Conservation (phyloP, 1,284 basidiomycete species). For the Jaminaea rosea region DNA sequence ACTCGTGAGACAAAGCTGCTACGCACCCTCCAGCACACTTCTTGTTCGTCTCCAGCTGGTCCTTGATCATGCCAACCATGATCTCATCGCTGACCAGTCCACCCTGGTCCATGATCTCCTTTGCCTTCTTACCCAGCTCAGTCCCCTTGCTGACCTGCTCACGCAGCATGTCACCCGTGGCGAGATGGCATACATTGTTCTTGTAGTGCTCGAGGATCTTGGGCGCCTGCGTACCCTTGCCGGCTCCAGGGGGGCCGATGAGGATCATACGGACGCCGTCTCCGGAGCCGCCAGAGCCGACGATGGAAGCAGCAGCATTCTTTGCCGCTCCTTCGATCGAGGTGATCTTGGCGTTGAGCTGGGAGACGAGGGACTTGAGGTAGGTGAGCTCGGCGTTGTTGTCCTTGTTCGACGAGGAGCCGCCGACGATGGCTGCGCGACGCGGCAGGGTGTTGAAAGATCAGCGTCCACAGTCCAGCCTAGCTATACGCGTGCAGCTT, state of each 20-base stretch:
- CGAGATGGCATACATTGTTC: slow-evolving; percentile 83
- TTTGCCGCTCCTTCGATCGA: slow-evolving; percentile 17
- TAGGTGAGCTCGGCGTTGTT: slow-evolving; percentile 43
- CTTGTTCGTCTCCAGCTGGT: slow-evolving; percentile 87
- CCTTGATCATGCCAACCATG: slow-evolving; percentile 94
- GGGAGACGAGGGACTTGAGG: slow-evolving; percentile 41
- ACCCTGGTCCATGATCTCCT: slow-evolving; percentile 92
- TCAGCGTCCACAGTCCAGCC: neutral
- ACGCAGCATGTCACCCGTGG: slow-evolving; percentile 95
- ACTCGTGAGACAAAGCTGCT: neutral
- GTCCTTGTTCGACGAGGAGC: neutral
- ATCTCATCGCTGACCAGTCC: slow-evolving; percentile 92
- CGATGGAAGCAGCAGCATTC: slow-evolving; percentile 6
- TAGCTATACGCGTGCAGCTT: neutral
- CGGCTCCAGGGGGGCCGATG: slow-evolving; percentile 90
- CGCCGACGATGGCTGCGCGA: neutral
- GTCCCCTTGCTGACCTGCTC: slow-evolving; percentile 86
- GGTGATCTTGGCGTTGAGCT: slow-evolving; percentile 41
- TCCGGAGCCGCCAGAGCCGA: slow-evolving; percentile 11
- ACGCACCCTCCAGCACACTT: slow-evolving; percentile 85
- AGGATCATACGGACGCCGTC: slow-evolving; percentile 64
- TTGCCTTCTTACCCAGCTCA: slow-evolving; percentile 76
- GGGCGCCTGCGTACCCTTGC: slow-evolving; percentile 98
- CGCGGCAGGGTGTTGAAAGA: neutral
- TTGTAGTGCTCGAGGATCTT: slow-evolving; percentile 77